A percentile compares a stretch with the other conserved stretches of the same genome.
Evolutionary conservation across 2,329 filamentous ascomycete species (phyloP).

Genomic region (Ceratocystis variospora): DNA sequence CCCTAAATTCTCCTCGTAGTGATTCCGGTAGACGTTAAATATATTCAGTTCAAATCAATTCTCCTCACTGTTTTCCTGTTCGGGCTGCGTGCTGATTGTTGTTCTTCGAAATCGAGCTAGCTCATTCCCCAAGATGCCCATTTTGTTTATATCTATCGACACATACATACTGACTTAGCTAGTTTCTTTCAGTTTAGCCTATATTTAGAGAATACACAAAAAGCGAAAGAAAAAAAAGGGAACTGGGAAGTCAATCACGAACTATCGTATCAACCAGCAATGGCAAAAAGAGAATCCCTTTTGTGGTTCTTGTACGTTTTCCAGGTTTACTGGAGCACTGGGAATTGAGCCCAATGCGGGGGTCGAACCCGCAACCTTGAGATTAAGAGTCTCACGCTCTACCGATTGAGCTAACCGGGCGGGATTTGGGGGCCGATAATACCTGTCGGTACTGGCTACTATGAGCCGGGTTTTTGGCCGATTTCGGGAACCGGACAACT

Average conservation of each 20-base stretch:
- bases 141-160: no score
- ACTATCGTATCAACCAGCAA: background rate
- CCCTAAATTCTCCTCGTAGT: background rate
- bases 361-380: conserved; percentile 32
- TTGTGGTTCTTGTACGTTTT: conserved; percentile 10
- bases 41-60: background rate
- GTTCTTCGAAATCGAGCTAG: background rate
- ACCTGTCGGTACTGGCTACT: background rate
- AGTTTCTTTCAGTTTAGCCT: no score
- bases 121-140: no score
- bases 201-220: background rate
- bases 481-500: no score
- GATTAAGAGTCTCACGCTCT: conserved; percentile 59
- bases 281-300: background rate
- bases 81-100: background rate
- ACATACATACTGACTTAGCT: no score
- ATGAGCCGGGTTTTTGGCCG: background rate
- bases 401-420: conserved; percentile 54
- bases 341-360: conserved; percentile 24
- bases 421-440: background rate
- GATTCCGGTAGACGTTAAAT: no score
- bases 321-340: conserved; percentile 18
- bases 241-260: background rate
- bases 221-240: background rate
- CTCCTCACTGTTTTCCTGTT: background rate